Evolutionary conservation across 2,329 filamentous ascomycete genomes (phyloP).

Genomic region (Claviceps sp.): DNA sequence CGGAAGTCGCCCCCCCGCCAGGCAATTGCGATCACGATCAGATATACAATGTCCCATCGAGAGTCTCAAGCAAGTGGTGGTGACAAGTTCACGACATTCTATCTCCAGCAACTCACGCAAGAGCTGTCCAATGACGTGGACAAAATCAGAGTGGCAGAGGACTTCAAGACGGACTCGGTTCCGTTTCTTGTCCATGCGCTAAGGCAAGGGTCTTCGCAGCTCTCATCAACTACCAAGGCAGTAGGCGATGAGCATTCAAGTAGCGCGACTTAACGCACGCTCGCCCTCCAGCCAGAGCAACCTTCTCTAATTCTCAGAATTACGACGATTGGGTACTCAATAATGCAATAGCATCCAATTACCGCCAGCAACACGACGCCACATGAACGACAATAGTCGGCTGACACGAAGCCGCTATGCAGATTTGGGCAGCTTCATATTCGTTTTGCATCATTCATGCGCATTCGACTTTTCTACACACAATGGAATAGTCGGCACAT

Average conservation of each 20-base stretch:
- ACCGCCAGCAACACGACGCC: too few species aligned
- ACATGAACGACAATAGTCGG: too few species aligned
- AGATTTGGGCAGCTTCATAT: too few species aligned
- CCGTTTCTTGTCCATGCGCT: conserved; percentile 53
- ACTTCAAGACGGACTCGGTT: conserved; percentile 55
- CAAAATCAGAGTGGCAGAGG: conserved; percentile 51
- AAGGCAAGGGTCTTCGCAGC: conserved; percentile 52
- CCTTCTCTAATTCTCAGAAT: too few species aligned
- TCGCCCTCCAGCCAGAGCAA: not conserved
- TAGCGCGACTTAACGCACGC: not conserved
- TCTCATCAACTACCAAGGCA: conserved; percentile 15
- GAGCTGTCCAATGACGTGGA: conserved; percentile 66
- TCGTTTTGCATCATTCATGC: too few species aligned
- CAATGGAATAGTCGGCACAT: too few species aligned
- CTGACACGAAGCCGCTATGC: too few species aligned
- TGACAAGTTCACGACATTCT: conserved; percentile 47
- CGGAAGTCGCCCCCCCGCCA: not conserved
- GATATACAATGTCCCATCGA: not conserved
- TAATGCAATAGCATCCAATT: too few species aligned
- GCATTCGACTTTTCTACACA: too few species aligned
- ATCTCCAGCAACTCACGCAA: conserved; percentile 53
- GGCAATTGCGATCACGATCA: too few species aligned
- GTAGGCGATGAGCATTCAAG: conserved; percentile 24
- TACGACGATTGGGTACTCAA: too few species aligned
- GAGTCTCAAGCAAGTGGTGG: conserved; percentile 3